phyloP scores from a whole-genome alignment of 2,329 filamentous ascomycete species.

The Drechslerella stenobrocha region DNA sequence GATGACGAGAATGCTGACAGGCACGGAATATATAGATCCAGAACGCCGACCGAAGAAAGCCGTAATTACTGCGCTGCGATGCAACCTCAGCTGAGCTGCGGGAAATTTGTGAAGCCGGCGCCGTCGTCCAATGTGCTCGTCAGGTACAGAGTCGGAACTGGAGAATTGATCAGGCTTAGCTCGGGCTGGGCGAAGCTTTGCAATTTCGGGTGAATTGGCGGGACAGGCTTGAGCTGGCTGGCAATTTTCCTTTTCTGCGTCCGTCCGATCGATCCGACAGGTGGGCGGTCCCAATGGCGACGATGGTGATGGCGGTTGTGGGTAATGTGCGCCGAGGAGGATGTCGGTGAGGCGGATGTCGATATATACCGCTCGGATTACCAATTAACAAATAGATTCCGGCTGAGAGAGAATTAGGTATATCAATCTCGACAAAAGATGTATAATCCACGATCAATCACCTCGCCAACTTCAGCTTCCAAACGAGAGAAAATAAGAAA shows the following conservation, averaged over 20 bases:
- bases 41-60: background rate
- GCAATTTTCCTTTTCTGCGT: background rate
- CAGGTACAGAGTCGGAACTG: background rate
- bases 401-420: too few relatives aligned
- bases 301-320: too few relatives aligned
- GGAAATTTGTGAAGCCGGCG: slow-evolving; percentile 2
- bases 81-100: slow-evolving; percentile 3
- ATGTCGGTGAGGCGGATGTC: too few relatives aligned
- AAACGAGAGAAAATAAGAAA: too few relatives aligned
- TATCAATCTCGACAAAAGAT: too few relatives aligned
- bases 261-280: background rate
- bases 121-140: slow-evolving; percentile 1
- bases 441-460: too few relatives aligned
- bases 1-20: too few relatives aligned
- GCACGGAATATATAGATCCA: too few relatives aligned
- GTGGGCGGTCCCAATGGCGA: background rate
- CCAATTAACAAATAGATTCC: too few relatives aligned
- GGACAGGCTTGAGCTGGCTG: background rate
- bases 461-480: too few relatives aligned
- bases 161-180: background rate
- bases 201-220: slow-evolving; percentile 2
- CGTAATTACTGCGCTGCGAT: background rate
- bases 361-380: too few relatives aligned
- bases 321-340: too few relatives aligned
- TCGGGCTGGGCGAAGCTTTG: background rate